These are phyloP conservation scores for Aspergillus uvarum DNA, from an alignment of 2,329 filamentous ascomycete genomes.

Conservation along the genomic window DNA sequence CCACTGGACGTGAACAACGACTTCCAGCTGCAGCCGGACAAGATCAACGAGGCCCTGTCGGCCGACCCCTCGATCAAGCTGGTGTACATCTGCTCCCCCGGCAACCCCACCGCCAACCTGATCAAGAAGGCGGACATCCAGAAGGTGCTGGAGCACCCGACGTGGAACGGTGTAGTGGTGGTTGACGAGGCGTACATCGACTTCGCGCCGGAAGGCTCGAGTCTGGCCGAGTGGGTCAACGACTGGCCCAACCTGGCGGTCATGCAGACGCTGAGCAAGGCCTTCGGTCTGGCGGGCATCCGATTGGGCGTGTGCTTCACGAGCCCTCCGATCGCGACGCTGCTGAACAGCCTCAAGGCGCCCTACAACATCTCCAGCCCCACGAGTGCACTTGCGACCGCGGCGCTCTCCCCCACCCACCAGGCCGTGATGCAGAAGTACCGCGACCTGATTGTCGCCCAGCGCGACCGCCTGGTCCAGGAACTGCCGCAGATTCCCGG, in stretches of 20 bases:
- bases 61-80: conserved; percentile 72
- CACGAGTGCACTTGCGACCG: conserved; percentile 75
- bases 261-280: conserved; percentile 98
- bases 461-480: conserved; percentile 72
- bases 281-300: conserved; percentile 93
- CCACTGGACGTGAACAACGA: conserved; percentile 69
- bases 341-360: conserved; percentile 91
- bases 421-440: conserved; percentile 72
- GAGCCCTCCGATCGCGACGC: conserved; percentile 67
- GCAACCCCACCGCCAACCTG: conserved; percentile 84
- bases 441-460: conserved; percentile 66
- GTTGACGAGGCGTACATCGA: conserved; percentile 97
- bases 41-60: conserved; percentile 66
- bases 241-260: conserved; percentile 96
- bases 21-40: conserved; percentile 72
- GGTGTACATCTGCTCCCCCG: conserved; percentile 88
- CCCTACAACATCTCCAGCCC: conserved; percentile 94
- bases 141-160: conserved; percentile 75
- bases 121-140: conserved; percentile 74
- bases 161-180: conserved; percentile 92
- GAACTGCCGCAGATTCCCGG: conserved; percentile 75
- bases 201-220: conserved; percentile 76
- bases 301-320: conserved; percentile 84
- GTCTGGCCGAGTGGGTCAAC: conserved; percentile 84
- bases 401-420: conserved; percentile 67